Evolutionary conservation across 2,329 filamentous ascomycete species (phyloP), one percentile per base, ranked within the genome.

Genomic region (Ascochyta rabiei): DNA sequence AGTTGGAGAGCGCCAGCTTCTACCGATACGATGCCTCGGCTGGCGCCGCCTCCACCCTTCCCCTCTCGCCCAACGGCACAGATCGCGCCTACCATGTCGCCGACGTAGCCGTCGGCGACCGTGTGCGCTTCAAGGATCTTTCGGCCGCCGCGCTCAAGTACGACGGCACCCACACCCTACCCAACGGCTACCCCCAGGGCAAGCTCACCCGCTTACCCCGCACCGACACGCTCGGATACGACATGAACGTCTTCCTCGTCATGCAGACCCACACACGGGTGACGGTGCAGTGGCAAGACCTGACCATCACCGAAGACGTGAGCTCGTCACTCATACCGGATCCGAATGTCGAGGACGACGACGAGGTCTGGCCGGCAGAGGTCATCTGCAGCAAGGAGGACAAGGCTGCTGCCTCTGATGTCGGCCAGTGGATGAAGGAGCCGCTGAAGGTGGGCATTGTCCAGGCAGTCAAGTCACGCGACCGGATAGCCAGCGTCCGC

Each of bases 241-340:
- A 87, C 60, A 69, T 86, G 59, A 86, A 87, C 56, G 77, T 84
- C 2, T 85, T 81, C 60, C 76, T 80, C 12, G 75, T 86, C 46
- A 73, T 80, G 45, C 75, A 76, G 28, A 81, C 80, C 10, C 74
- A 73, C 18, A 82, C 82, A 2, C 71, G 74, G n/a, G 80, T 81
- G 12, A 80, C 74, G 1, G 80, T 87, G 4, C 79, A 81, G 56
- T 87, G 85, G 85, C 84, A 86, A 62, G 82, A 87, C 63, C 75
- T 81, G 15, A 78, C 77, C 8, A 72, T 81, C 26, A 82, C 81
- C 0, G 74, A 75, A 24, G 77, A 84, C 35, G 47, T 68, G 12
- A 78, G 79, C 37, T 77, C 75, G 8, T 66, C 75, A 6, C 62
- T 87, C 4, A 71, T 82, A 4, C 81, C 81, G 1, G 81, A 83